Evolutionary conservation across 202 grass and related monocot species (phyloP).

Genomic region (Setaria viridis): DNA sequence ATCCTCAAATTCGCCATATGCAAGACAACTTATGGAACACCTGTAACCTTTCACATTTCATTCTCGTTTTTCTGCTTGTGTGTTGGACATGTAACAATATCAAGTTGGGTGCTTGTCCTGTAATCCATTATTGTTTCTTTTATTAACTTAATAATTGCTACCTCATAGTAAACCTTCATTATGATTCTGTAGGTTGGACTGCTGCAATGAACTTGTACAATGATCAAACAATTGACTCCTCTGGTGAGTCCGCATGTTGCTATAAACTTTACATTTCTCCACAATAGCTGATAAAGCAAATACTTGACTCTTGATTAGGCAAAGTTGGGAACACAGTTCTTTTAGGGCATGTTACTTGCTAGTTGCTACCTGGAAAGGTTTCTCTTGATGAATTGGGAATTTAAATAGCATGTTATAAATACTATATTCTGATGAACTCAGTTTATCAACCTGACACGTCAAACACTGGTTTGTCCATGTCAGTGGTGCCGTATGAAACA

Average conservation of each 20-base stretch:
- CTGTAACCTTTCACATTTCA: neutral
- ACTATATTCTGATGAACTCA: constrained; percentile 26
- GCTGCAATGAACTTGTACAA: constrained; percentile 58
- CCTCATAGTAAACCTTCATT: constrained; percentile 11
- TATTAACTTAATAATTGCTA: neutral
- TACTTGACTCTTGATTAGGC: constrained; percentile 1
- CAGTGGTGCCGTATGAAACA: constrained; percentile 26
- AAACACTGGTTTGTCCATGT: neutral
- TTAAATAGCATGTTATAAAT: constrained; percentile 14
- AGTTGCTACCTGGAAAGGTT: constrained; percentile 17
- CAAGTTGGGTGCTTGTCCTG: constrained; percentile 8
- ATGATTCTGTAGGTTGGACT: constrained; percentile 53
- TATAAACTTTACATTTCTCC: constrained; percentile 25
- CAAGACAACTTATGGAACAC: constrained; percentile 29
- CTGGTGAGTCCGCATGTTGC: constrained; percentile 48
- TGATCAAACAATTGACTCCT: constrained; percentile 52
- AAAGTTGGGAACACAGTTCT: neutral
- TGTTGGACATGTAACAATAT: constrained; percentile 14
- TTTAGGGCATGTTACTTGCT: constrained; percentile 13
- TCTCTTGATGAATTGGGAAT: neutral
- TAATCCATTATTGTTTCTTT: constrained; percentile 33
- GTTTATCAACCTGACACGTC: neutral
- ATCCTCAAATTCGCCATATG: neutral
- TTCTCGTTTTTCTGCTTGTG: constrained; percentile 2
- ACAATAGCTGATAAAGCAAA: constrained; percentile 22